A percentile compares a stretch with the other conserved stretches of the same genome.
These are phyloP conservation scores for Annulohypoxylon moriforme DNA, from an alignment of 495 filamentous ascomycete genomes.

Conservation along the genomic window DNA sequence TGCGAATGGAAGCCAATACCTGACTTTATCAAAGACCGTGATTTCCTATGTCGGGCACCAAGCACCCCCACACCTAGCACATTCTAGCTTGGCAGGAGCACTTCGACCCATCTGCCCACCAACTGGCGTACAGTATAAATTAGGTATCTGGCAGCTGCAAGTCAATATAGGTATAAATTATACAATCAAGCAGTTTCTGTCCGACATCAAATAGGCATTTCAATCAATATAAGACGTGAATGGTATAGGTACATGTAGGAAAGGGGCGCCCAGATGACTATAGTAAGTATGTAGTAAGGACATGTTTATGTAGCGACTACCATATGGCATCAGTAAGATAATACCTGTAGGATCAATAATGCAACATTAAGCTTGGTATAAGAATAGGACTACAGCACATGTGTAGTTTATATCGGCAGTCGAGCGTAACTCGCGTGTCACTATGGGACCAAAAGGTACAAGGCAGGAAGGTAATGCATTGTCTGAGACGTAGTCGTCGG, in stretches of 20 bases:
- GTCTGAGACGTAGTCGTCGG: constrained; percentile 16
- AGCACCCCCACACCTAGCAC: constrained; percentile 3
- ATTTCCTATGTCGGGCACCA: constrained; percentile 34
- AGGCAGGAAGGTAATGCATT: constrained; percentile 35
- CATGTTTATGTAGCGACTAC: too few species aligned
- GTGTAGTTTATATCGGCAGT: background rate
- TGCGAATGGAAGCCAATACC: background rate
- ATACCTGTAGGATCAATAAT: too few species aligned
- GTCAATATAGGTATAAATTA: too few species aligned
- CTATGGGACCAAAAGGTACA: background rate
- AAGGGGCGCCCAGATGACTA: too few species aligned
- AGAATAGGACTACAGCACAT: too few species aligned
- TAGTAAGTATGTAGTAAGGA: too few species aligned
- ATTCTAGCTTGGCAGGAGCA: background rate
- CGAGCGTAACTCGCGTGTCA: background rate
- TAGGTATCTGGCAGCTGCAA: constrained; percentile 3
- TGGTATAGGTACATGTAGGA: too few species aligned
- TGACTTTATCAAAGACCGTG: background rate
- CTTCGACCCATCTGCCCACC: background rate
- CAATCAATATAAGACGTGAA: too few species aligned
- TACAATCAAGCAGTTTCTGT: background rate
- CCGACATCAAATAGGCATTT: too few species aligned
- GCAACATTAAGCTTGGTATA: too few species aligned
- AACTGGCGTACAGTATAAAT: background rate
- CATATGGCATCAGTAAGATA: too few species aligned